Evolutionary conservation across 805 yeast genomes (phyloP), one percentile per base, ranked within the genome.

Genomic region (Yarrowia deformans): DNA sequence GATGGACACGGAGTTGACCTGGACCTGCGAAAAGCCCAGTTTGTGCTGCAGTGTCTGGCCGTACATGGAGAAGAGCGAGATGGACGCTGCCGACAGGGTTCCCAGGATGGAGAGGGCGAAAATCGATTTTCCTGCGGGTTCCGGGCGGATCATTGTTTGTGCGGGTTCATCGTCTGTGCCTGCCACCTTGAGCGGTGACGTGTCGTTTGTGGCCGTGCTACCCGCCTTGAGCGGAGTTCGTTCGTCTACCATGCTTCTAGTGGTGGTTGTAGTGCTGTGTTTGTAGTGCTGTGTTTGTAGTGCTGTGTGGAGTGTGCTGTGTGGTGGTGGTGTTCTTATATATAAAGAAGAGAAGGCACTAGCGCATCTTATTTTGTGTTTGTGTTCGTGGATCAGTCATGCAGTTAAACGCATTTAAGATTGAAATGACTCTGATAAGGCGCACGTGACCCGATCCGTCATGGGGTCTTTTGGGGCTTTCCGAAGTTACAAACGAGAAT

Each of bases 71-170:
- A 93, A 91, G 23, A 93, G 83, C 70, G 91, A 83, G 66, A 94
- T 90, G 4, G 96, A 90, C 0, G 97, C 98, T 32, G 92, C 88
- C 58, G 89, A 84, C 1, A 92, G 81, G 78, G 97, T 90, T 8
- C 69, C 60, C 7, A 66, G 10, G 18, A 66, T 43, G 14, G 61
- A 42, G 16, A 66, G 60, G 6, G 43, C 34, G 34, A 66, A 66
- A 19, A 66, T 42, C 43, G 49, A n/a, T 16, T 52, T 42, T 7
- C 61, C 52, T 9, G 50, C 50, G 13, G 60, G 50, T 32, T 52
- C n/a, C 7, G 56, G 67, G 13, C 55, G 46, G 1, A 46, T n/a
- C 8, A 35, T 42, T 10, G 35, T 23, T 8, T 34, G 45, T 35
- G 54, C 23, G 13, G 43, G 18, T 13, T 35, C 42, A 14, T 23